A percentile compares a stretch with the other conserved stretches of the same genome.
Conservation (phyloP, 1,284 basidiomycete species). For the Rhodotorula sp. region DNA sequence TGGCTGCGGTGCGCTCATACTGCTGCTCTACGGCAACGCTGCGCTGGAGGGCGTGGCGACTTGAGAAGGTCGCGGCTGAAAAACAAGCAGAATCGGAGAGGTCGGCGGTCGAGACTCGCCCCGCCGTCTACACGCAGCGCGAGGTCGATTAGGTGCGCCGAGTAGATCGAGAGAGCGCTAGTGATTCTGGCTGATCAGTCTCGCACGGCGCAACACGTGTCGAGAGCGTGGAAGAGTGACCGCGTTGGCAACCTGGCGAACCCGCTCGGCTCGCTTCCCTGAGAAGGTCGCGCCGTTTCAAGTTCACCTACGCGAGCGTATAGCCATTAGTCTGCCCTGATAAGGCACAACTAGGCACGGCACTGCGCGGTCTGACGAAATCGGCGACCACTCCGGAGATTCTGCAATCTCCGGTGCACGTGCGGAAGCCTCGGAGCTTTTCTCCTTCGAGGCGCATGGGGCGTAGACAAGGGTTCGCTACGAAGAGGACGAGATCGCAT, state of each 20-base stretch:
- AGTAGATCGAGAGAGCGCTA: too few species aligned
- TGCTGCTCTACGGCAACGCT: too few species aligned
- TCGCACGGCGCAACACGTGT: background rate
- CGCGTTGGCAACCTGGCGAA: background rate
- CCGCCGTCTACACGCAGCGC: background rate
- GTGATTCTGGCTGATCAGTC: background rate
- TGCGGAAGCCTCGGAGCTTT: too few species aligned
- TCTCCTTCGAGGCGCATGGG: too few species aligned
- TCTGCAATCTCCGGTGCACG: too few species aligned
- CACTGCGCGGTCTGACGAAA: too few species aligned
- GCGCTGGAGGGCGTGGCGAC: background rate
- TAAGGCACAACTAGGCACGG: too few species aligned
- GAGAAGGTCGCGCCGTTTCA: background rate
- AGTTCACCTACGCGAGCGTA: background rate
- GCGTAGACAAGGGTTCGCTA: too few species aligned
- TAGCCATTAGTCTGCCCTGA: too few species aligned
- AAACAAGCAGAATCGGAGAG: background rate
- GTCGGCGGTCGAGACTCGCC: background rate
- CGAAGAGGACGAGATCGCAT: too few species aligned
- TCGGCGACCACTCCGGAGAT: too few species aligned
- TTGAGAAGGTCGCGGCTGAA: constrained; percentile 3
- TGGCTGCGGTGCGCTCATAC: too few species aligned
- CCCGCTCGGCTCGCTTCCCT: background rate
- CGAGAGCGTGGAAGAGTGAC: background rate
- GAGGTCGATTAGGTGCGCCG: background rate